A percentile compares a stretch with the other conserved stretches of the same genome.
Conservation (phyloP, 2,329 filamentous ascomycete genomes). For the Pseudocercospora fijiensis region DNA sequence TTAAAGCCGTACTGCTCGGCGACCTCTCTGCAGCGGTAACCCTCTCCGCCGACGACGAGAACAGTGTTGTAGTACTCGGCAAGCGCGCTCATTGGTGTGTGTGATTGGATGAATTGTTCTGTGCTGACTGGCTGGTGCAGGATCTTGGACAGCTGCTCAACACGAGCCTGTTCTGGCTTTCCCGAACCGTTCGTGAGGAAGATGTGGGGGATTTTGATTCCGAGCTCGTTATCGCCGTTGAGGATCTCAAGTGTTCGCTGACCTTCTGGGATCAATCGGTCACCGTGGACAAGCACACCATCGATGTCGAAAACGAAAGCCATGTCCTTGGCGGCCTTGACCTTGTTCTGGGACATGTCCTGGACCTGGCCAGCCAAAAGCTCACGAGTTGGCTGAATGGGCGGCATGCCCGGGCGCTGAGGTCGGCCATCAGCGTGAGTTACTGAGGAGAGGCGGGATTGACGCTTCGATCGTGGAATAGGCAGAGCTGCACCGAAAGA, state of each 20-base stretch:
- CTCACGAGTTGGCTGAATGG: slow-evolving; percentile 62
- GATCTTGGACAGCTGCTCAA: slow-evolving; percentile 66
- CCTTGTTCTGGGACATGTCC: slow-evolving; percentile 65
- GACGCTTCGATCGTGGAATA: slow-evolving; percentile 68
- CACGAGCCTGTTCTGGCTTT: slow-evolving; percentile 65
- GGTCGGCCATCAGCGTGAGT: slow-evolving; percentile 49
- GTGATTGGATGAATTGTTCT: slow-evolving; percentile 74
- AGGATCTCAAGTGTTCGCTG: slow-evolving; percentile 66
- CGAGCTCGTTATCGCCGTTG: slow-evolving; percentile 73
- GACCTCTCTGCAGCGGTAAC: slow-evolving; percentile 70
- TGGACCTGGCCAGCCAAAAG: slow-evolving; percentile 70
- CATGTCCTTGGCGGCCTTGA: slow-evolving; percentile 72
- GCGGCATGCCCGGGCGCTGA: slow-evolving; percentile 57
- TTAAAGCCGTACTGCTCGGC: slow-evolving; percentile 73
- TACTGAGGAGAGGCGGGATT: slow-evolving; percentile 66
- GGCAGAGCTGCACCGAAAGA: slow-evolving; percentile 72
- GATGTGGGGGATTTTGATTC: slow-evolving; percentile 74
- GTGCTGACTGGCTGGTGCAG: slow-evolving; percentile 64
- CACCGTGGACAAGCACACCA: slow-evolving; percentile 72
- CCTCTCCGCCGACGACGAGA: slow-evolving; percentile 72
- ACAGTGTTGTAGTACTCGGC: slow-evolving; percentile 76
- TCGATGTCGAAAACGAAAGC: slow-evolving; percentile 78
- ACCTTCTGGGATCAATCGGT: slow-evolving; percentile 67
- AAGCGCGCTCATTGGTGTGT: slow-evolving; percentile 74
- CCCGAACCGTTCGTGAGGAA: slow-evolving; percentile 74